phyloP scores from a whole-genome alignment of 192 early-diverging fungal genomes.

The Phycomyces blakesleeanus region DNA sequence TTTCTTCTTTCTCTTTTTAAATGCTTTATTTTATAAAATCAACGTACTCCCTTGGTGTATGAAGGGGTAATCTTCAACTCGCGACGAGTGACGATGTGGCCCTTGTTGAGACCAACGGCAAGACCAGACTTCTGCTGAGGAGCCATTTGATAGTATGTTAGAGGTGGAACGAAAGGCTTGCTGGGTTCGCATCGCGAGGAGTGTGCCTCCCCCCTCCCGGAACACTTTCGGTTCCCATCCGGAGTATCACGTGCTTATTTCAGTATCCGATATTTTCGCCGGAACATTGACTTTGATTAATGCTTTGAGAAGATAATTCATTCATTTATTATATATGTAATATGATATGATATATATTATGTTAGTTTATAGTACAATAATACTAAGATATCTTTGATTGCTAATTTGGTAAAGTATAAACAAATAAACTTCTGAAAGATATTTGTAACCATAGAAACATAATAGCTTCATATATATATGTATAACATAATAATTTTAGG shows the following conservation, averaged over 20 bases:
- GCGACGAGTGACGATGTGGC: slow-evolving; percentile 82
- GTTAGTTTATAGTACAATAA: too few relatives aligned
- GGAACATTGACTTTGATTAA: too few relatives aligned
- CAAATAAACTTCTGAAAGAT: too few relatives aligned
- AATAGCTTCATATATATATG: too few relatives aligned
- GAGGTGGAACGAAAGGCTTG: neutral
- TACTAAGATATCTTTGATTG: too few relatives aligned
- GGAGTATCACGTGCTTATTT: neutral
- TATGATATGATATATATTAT: too few relatives aligned
- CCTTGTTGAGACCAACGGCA: slow-evolving; percentile 85
- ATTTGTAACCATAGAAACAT: too few relatives aligned
- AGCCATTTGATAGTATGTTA: slow-evolving; percentile 1
- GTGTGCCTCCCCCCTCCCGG: neutral
- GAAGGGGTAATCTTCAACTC: slow-evolving; percentile 62
- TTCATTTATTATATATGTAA: too few relatives aligned
- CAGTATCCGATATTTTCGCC: too few relatives aligned
- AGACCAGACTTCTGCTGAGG: slow-evolving; percentile 69
- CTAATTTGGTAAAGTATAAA: too few relatives aligned
- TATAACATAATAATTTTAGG: too few relatives aligned
- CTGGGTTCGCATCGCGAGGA: neutral
- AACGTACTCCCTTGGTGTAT: slow-evolving; percentile 79
- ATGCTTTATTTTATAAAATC: neutral
- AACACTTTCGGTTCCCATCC: neutral
- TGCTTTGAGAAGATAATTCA: neutral
- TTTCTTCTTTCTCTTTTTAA: too few relatives aligned